Base-by-base conservation (phyloP, 805 yeast genomes). In the Osmozyma mogii region DNA sequence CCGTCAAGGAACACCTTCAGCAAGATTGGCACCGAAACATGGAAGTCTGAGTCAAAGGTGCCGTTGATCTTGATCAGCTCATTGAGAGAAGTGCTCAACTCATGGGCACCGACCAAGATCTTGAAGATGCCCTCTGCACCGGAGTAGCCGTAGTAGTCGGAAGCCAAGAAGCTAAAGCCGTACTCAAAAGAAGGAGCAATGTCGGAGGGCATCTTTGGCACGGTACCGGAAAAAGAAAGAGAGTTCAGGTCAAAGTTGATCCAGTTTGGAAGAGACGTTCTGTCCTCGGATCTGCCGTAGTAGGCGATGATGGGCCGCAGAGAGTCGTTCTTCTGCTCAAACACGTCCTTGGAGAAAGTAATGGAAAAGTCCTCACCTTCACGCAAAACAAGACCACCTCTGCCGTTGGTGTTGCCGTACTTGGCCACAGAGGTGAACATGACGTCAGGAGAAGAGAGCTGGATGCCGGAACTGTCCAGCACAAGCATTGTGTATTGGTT, bases 241-340 rank as follows among this genome's bases (percentile, higher is more conserved):
- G 65, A 62, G 31, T 61, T 60, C 4, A 69, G 45, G 47, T 85
- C 78, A 49, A 89, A 92, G 31, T 58, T 55, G 29, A 85, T 61
- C 97, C 98, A 92, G 48, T 75, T 79, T 22, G 98, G 98, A 32
- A 92, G 65, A 3, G 98, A 89, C 1, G 95, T 72, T 49, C 88
- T 73, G 52, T 84, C 85, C 9, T 66, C 57, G n/a, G 88, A 75
- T 39, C 81, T 70, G 13, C 96, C 96, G 48, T 84, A 82, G 57
- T 81, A 84, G 6, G 78, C 77, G 11, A 70, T 64, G 18, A 81
- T 72, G 2, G 62, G 47, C 31, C 71, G 56, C 17, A 62, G 56
- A 3, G 78, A 68, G 25, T 59, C 57, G 10, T 56, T 31, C 37
- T 66, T 47, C 8, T 61, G 52, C 27, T 45, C 43, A 49, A 88